Evolutionary conservation across 2,329 filamentous ascomycete genomes (phyloP).

Genomic region (Colletotrichum sp.): DNA sequence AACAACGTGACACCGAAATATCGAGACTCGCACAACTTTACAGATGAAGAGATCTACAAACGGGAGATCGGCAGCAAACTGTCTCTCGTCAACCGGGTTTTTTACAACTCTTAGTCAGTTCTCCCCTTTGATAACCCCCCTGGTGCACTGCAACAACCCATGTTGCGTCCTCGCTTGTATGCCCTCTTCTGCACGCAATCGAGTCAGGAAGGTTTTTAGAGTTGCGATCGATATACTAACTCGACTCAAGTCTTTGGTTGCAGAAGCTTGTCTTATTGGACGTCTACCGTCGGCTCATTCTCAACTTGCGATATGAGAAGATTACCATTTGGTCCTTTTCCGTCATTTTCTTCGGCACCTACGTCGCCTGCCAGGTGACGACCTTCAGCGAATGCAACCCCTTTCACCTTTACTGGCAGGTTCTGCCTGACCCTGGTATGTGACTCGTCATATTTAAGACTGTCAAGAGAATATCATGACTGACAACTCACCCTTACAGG

Average conservation of each 20-base stretch:
- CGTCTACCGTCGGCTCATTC: conserved; percentile 27
- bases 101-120: conserved; percentile 38
- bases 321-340: conserved; percentile 28
- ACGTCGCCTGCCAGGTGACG: conserved; percentile 33
- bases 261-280: conserved; percentile 32
- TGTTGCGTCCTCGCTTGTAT: background rate
- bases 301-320: conserved; percentile 26
- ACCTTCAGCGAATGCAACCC: conserved; percentile 44
- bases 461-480: background rate
- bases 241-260: conserved; percentile 26
- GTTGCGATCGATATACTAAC: background rate
- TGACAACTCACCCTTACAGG: conserved; percentile 12
- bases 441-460: background rate
- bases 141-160: background rate
- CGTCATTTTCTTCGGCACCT: conserved; percentile 31
- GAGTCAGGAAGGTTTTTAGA: background rate
- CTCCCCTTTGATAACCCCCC: background rate
- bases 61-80: conserved; percentile 37
- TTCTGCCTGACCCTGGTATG: conserved; percentile 44
- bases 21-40: conserved; percentile 29
- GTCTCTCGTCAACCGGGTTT: conserved; percentile 32
- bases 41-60: conserved; percentile 32
- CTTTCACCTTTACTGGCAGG: conserved; percentile 61
- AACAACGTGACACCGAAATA: conserved; percentile 32
- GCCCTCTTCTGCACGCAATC: background rate